Evolutionary conservation across 2,329 filamentous ascomycete genomes (phyloP).

Genomic region (Nigrospora oryzae): DNA sequence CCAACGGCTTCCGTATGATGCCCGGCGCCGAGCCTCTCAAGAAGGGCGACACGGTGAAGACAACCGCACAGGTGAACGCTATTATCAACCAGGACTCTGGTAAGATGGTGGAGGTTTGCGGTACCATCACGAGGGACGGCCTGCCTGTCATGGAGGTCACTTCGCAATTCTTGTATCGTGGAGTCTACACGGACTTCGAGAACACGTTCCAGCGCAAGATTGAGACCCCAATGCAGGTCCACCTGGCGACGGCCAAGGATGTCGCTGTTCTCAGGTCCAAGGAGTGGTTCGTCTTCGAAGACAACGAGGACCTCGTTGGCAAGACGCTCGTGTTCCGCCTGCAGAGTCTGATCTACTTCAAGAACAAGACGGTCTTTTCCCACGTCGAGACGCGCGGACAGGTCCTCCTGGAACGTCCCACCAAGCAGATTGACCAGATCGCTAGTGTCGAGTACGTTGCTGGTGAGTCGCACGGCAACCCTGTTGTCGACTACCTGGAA

Average conservation of each 20-base stretch:
- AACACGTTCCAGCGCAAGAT: conserved; percentile 98
- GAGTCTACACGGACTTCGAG: conserved; percentile 84
- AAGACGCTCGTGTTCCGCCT: conserved; percentile 96
- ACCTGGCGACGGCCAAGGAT: conserved; percentile 80
- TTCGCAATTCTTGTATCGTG: conserved; percentile 95
- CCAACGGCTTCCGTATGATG: conserved; percentile 97
- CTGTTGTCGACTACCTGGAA: conserved; percentile 91
- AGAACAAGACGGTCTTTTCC: conserved; percentile 88
- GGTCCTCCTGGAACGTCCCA: conserved; percentile 87
- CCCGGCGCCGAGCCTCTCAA: conserved; percentile 90
- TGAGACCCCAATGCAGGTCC: conserved; percentile 90
- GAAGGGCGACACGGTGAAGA: conserved; percentile 88
- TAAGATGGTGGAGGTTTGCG: conserved; percentile 99
- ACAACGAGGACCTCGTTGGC: conserved; percentile 74
- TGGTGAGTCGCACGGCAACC: conserved; percentile 86
- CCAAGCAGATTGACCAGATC: conserved; percentile 95
- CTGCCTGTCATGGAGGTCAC: conserved; percentile 95
- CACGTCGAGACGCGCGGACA: conserved; percentile 87
- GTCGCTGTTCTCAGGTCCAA: conserved; percentile 91
- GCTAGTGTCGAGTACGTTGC: conserved; percentile 96
- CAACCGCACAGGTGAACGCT: conserved; percentile 91
- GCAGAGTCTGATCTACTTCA: conserved; percentile 84
- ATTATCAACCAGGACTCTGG: conserved; percentile 97
- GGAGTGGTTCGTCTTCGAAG: conserved; percentile 90
- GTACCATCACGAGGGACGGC: conserved; percentile 80